Conservation (phyloP, 345 rosid genomes). For the Pelargonium nanum region DNA sequence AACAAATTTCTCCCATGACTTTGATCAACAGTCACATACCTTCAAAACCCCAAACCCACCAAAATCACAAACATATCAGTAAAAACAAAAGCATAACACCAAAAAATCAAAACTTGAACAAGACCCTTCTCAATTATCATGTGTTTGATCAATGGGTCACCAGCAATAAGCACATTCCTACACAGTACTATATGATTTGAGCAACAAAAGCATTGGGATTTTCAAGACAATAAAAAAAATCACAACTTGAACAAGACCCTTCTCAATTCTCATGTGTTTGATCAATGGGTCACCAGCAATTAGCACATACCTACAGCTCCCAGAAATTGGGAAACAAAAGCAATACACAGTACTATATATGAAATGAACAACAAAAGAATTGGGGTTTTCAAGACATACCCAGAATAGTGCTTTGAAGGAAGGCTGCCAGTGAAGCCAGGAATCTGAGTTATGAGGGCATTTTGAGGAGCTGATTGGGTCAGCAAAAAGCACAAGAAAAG, state of each 20-base stretch:
- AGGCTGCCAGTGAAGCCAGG: slow-evolving; percentile 18
- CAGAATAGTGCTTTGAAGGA: slow-evolving; percentile 17
- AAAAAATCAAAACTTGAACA: neutral
- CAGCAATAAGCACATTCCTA: too few relatives aligned
- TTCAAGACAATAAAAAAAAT: too few relatives aligned
- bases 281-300: neutral
- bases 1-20: slow-evolving; percentile 44
- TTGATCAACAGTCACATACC: slow-evolving; percentile 59
- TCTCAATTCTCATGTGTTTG: neutral
- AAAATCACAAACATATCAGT: neutral
- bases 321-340: too few relatives aligned
- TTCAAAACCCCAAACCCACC: slow-evolving; percentile 13
- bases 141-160: neutral
- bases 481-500: neutral
- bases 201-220: too few relatives aligned
- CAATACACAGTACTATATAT: neutral
- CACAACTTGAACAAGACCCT: neutral
- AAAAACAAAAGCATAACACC: neutral
- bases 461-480: slow-evolving; percentile 9
- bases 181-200: too few relatives aligned
- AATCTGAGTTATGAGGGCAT: slow-evolving; percentile 7
- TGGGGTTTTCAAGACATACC: slow-evolving; percentile 6
- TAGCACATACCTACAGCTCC: neutral
- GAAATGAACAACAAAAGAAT: neutral
- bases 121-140: neutral